A percentile compares a stretch with the other conserved stretches of the same genome.
Evolutionary conservation across 805 yeast species (phyloP).

Genomic region (Zygosaccharomyces pseudorouxii): DNA sequence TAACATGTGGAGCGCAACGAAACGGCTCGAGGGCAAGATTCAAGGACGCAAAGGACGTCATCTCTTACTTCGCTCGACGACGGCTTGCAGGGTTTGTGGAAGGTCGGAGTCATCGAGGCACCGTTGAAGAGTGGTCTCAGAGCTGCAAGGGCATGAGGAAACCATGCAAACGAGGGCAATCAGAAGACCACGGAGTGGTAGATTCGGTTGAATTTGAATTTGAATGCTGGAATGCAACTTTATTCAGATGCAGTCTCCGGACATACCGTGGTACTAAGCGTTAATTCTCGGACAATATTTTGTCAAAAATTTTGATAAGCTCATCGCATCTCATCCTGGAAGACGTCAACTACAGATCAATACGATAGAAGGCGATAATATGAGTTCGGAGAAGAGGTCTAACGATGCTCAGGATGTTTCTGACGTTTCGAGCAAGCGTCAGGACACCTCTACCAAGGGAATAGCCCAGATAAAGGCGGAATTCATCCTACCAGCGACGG

Average conservation of each 20-base stretch:
- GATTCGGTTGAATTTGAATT: background rate
- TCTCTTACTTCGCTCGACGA: too few relatives aligned
- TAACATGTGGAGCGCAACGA: too few relatives aligned
- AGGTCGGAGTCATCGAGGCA: too few relatives aligned
- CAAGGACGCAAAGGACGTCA: too few relatives aligned
- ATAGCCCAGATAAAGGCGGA: slow-evolving; percentile 75
- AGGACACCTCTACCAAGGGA: slow-evolving; percentile 44
- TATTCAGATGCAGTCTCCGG: background rate
- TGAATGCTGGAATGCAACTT: background rate
- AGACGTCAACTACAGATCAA: background rate
- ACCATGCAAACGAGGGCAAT: too few relatives aligned
- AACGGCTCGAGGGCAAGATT: too few relatives aligned
- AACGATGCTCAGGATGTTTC: slow-evolving; percentile 10
- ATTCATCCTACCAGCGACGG: slow-evolving; percentile 42
- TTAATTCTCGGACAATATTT: background rate
- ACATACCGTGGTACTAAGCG: background rate
- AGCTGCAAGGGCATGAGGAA: too few relatives aligned
- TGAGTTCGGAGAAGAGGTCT: slow-evolving; percentile 26
- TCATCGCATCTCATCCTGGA: slow-evolving; percentile 6
- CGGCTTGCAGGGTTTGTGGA: too few relatives aligned
- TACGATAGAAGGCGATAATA: slow-evolving; percentile 3
- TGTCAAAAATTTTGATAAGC: slow-evolving; percentile 3
- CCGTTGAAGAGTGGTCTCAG: too few relatives aligned
- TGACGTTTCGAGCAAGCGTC: slow-evolving; percentile 19
- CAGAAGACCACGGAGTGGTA: too few relatives aligned